These are phyloP conservation scores for Monilinia polystroma DNA, from an alignment of 2,329 filamentous ascomycete genomes.

Conservation along the genomic window DNA sequence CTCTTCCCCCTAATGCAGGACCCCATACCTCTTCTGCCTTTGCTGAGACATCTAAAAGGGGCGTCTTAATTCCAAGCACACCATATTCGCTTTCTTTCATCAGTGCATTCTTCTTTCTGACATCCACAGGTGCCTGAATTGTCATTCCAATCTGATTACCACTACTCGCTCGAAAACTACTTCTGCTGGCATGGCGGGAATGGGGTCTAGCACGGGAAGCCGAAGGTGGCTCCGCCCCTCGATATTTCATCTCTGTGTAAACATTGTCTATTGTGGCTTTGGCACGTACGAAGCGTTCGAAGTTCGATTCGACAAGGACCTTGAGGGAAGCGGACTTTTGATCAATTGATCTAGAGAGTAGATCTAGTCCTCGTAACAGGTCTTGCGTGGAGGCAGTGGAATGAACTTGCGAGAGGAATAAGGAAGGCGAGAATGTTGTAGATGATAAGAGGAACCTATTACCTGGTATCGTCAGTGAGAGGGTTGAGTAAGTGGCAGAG, in stretches of 20 bases:
- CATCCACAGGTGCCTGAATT: slow-evolving; percentile 46
- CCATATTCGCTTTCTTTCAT: slow-evolving; percentile 92
- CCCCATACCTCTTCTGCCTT: slow-evolving; percentile 99
- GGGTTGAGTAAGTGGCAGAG: slow-evolving; percentile 10
- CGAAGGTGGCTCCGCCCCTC: slow-evolving; percentile 54
- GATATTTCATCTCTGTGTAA: slow-evolving; percentile 93
- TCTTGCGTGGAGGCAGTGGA: slow-evolving; percentile 79
- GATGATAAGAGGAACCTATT: slow-evolving; percentile 95
- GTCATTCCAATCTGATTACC: slow-evolving; percentile 39
- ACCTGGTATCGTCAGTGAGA: slow-evolving; percentile 48
- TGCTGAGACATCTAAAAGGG: slow-evolving; percentile 82
- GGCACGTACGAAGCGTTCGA: slow-evolving; percentile 94
- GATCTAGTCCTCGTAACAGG: slow-evolving; percentile 77
- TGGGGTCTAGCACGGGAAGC: slow-evolving; percentile 41
- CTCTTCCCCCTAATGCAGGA: slow-evolving; percentile 83
- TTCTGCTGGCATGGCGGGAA: slow-evolving; percentile 41
- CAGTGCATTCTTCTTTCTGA: slow-evolving; percentile 81
- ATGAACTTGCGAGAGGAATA: slow-evolving; percentile 92
- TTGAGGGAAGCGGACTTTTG: slow-evolving; percentile 97
- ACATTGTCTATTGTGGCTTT: slow-evolving; percentile 99
- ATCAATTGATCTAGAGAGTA: slow-evolving; percentile 87
- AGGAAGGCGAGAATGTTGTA: slow-evolving; percentile 86
- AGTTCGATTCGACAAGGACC: slow-evolving; percentile 94
- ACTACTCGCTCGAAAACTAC: slow-evolving; percentile 44
- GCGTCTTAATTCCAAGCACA: slow-evolving; percentile 81